Base-by-base conservation (phyloP, 305 asterid genomes). In the Fraxinus xanthoxyloides region DNA sequence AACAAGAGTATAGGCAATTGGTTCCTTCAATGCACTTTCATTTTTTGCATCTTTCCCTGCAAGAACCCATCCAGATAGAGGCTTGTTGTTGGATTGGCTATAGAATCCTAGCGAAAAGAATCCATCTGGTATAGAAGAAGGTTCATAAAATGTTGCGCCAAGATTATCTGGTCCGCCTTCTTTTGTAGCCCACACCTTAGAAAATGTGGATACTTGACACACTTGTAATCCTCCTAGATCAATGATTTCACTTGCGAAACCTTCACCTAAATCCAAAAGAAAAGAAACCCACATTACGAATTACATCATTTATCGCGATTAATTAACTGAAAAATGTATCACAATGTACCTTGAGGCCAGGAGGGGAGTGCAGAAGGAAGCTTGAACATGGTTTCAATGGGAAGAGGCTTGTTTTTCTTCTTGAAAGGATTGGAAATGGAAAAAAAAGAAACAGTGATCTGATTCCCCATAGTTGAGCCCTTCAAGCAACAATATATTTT, bases 161-260 rank as follows among this genome's bases (percentile, higher is more conserved):
- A 77, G 89, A 82, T 92, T 81, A 74, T 90, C 95, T 2, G 93
- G 94, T 65, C 98, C 98, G 43, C 97, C 97, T 88, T 92, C 95
- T 26, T 77, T 80, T 6, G 87, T 80, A 1, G 89, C 86, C 98
- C 99, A 95, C 72, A 92, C 75, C 77, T 89, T 88, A 84, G 77
- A 75, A 73, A 93, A 87, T 15, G 77, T 77, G 17, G 95, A 84
- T 5, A 87, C 82, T 80, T 95, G 92, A 36, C 86, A 46, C 28
- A 93, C 81, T 70, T 90, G 77, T 59, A 93, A 75, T 35, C 97
- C 98, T 80, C 97, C 97, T 1, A 93, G 91, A 77, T 93, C 94
- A 82, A 93, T 90, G n/a, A 73, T 76, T 77, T 97, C 97, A 75
- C 86, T 87, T 3, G 91, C 94, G 85, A 95, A 95, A 77, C 87